A percentile compares a stretch with the other conserved stretches of the same genome.
These are phyloP conservation scores for Westerdykella sp. DNA, from an alignment of 2,329 filamentous ascomycete genomes.

Conservation along the genomic window DNA sequence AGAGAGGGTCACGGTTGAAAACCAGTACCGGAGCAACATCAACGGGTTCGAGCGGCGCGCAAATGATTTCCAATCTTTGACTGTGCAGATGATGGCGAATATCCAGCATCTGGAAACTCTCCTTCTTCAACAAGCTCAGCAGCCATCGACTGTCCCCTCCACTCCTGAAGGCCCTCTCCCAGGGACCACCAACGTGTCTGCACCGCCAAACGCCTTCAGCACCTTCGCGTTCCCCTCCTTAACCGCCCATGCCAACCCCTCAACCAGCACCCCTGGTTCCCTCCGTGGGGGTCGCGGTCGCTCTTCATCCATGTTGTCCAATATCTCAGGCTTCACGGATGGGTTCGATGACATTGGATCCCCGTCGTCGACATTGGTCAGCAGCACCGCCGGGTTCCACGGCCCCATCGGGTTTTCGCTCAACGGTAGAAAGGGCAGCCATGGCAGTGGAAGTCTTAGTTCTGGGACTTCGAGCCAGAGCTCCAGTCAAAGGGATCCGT, in stretches of 20 bases:
- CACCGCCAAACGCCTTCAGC: slow-evolving; percentile 29
- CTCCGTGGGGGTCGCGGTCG: slow-evolving; percentile 40
- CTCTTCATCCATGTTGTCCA: slow-evolving; percentile 49
- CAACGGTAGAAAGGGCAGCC: slow-evolving; percentile 39
- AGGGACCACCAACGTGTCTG: slow-evolving; percentile 42
- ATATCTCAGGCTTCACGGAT: slow-evolving; percentile 48
- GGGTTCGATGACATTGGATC: slow-evolving; percentile 34
- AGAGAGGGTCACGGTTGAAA: slow-evolving; percentile 31
- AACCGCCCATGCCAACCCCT: slow-evolving; percentile 18
- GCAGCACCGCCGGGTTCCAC: slow-evolving; percentile 33
- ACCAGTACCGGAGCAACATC: slow-evolving; percentile 36
- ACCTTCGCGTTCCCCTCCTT: slow-evolving; percentile 35
- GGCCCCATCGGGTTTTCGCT: slow-evolving; percentile 20
- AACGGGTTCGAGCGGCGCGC: slow-evolving; percentile 36
- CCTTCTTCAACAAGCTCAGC: slow-evolving; percentile 35
- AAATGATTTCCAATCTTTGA: slow-evolving; percentile 33
- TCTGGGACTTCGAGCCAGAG: slow-evolving; percentile 38
- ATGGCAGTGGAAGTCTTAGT: slow-evolving; percentile 45
- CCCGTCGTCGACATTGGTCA: slow-evolving; percentile 21
- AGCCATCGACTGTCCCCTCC: slow-evolving; percentile 37
- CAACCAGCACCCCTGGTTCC: slow-evolving; percentile 26
- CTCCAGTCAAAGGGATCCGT: slow-evolving; percentile 35
- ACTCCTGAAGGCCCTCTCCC: slow-evolving; percentile 58
- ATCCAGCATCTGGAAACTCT: slow-evolving; percentile 37
- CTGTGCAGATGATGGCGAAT: slow-evolving; percentile 31